Evolutionary conservation across 1,284 basidiomycete species (phyloP), one percentile per base, ranked within the genome.

Genomic region (Pseudozyma hubeiensis): DNA sequence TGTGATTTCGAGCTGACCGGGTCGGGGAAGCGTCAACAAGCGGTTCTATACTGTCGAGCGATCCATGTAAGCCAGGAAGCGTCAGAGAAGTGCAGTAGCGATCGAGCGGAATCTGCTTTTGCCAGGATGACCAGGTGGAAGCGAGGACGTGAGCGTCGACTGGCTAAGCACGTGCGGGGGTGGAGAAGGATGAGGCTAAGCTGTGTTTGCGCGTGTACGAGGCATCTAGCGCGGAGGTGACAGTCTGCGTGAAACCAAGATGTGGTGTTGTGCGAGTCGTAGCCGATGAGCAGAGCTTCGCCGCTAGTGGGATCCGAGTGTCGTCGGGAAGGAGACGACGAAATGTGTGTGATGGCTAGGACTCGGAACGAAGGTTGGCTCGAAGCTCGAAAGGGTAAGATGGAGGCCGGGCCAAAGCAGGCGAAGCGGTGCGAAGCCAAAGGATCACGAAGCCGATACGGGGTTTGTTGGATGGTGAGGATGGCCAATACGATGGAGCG

Each of bases 41-140:
- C 29, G 9, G 24, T 44, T 56, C 56, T 65, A 65, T 24, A 49
- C 30, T 19, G 51, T 35, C 52, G 52, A 59, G 31, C 19, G 10
- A 49, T 43, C 31, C 56, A 59, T 65, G 24, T 24, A 53, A 59
- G 62, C 52, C 45, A 34, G 41, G 9, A 31, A 37, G 35, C 35
- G 35, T 30, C 9, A 47, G 49, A 19, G 35, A 16, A 14, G 16
- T 24, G 35, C 35, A 7, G 43, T 9, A 19, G 19, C 24, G 43
- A 24, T 40, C 8, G 30, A 41, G 37, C 13, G 30, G n/a, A 11
- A 9, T 53, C 39, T 53, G 34, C 43, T 9, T 30, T 29, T 43
- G 24, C 9, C n/a, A 7, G 40, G 40, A n/a, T 24, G 51, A 16
- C 17, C 17, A 31, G 50, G 39, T 31, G 30, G 31, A 45, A 53